These are phyloP conservation scores for Fusarium sp. DNA, from an alignment of 2,329 filamentous ascomycete genomes.

Conservation along the genomic window DNA sequence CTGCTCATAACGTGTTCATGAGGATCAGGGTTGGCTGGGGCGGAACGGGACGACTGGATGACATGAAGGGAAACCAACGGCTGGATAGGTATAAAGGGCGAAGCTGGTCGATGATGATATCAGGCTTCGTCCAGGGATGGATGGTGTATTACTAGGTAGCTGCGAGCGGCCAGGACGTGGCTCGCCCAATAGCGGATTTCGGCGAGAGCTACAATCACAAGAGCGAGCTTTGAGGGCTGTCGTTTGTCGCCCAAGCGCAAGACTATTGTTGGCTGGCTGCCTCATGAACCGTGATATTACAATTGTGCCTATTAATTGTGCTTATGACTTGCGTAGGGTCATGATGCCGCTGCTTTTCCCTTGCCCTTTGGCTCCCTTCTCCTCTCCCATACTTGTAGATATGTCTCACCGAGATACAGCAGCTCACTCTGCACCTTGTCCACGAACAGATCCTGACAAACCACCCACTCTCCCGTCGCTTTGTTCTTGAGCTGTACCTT, in stretches of 20 bases:
- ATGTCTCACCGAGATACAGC: slow-evolving; percentile 91
- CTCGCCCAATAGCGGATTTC: slow-evolving; percentile 29
- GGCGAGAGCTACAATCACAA: slow-evolving; percentile 33
- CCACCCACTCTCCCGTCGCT: slow-evolving; percentile 86
- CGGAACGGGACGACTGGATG: not conserved
- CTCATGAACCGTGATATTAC: slow-evolving; percentile 27
- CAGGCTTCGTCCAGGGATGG: slow-evolving; percentile 4
- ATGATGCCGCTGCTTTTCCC: slow-evolving; percentile 37
- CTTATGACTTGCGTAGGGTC: slow-evolving; percentile 12
- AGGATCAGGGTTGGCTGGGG: slow-evolving; percentile 22
- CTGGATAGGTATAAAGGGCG: slow-evolving; percentile 11
- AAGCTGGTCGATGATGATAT: not conserved
- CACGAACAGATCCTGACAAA: slow-evolving; percentile 93
- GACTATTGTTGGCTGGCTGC: not conserved
- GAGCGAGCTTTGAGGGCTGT: slow-evolving; percentile 27
- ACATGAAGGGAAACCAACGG: not conserved
- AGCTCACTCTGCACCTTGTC: slow-evolving; percentile 90
- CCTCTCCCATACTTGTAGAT: slow-evolving; percentile 96
- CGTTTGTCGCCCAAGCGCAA: slow-evolving; percentile 20
- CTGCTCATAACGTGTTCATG: slow-evolving; percentile 31
- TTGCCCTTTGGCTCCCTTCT: slow-evolving; percentile 66
- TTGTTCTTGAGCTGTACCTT: slow-evolving; percentile 90
- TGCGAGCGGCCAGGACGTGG: slow-evolving; percentile 19
- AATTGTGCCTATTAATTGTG: slow-evolving; percentile 8
- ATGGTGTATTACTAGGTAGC: slow-evolving; percentile 35